These are phyloP conservation scores for Vitis rupestris DNA, from an alignment of 164 flowering plant species.

Conservation along the genomic window DNA sequence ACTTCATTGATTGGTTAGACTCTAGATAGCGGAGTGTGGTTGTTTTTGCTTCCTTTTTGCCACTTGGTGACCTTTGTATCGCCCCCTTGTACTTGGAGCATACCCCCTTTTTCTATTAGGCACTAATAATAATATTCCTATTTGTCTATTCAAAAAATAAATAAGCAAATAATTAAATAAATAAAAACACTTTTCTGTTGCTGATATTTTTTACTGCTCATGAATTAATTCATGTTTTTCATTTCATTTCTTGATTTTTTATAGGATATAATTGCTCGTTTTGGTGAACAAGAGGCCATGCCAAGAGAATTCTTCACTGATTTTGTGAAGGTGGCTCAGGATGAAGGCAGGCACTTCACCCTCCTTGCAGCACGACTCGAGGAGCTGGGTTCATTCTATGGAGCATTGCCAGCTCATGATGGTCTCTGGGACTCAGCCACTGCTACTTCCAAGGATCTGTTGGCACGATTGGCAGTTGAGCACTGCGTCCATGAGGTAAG, in stretches of 20 bases:
- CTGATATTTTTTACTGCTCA: background rate
- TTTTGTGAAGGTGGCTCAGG: conserved; percentile 92
- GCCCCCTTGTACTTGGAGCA: no score
- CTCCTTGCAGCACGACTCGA: conserved; percentile 76
- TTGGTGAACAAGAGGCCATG: conserved; percentile 80
- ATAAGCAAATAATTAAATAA: no score
- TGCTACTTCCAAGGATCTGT: conserved; percentile 64
- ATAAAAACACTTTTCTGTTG: background rate
- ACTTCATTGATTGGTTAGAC: no score
- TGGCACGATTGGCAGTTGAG: conserved; percentile 84
- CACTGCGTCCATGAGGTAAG: conserved; percentile 95
- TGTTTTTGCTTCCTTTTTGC: no score
- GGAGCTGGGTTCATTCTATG: conserved; percentile 82
- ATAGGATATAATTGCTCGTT: conserved; percentile 88
- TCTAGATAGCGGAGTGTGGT: no score
- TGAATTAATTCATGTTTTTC: background rate
- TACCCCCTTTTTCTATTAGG: no score
- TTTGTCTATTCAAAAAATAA: no score
- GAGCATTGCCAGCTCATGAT: conserved; percentile 91
- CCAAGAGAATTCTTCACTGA: conserved; percentile 84
- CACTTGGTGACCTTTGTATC: no score
- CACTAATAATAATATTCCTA: no score
- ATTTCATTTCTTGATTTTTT: conserved; percentile 2
- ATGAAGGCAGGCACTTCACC: conserved; percentile 90
- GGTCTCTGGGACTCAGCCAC: conserved; percentile 93